A percentile compares a stretch with the other conserved stretches of the same genome.
Evolutionary conservation across 2,329 filamentous ascomycete species (phyloP).

Genomic region (Botryotinia convoluta): DNA sequence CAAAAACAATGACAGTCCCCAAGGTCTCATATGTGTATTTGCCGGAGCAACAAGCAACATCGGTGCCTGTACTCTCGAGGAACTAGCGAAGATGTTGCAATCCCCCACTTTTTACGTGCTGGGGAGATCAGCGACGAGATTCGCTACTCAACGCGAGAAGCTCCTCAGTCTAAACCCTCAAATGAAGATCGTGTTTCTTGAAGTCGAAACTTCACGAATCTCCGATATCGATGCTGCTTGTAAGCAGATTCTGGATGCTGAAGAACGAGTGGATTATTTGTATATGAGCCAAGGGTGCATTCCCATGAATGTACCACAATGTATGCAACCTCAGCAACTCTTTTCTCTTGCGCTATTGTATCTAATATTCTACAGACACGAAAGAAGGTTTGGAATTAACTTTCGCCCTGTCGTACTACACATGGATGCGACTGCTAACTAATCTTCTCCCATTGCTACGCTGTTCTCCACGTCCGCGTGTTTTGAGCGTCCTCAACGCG

Average conservation of each 20-base stretch:
- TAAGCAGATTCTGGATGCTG: neutral
- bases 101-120: neutral
- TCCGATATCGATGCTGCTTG: neutral
- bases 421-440: neutral
- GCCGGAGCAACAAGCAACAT: neutral
- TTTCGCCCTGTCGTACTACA: neutral
- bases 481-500: neutral
- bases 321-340: neutral
- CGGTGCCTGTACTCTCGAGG: neutral
- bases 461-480: neutral
- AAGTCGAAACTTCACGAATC: neutral
- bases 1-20: neutral
- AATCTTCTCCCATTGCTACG: neutral
- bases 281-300: neutral
- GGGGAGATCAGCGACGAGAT: neutral
- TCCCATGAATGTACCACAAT: neutral
- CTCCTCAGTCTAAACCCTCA: neutral
- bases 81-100: neutral
- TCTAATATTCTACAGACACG: neutral
- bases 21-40: neutral
- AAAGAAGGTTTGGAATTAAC: neutral
- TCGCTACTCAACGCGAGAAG: neutral
- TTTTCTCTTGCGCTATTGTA: neutral
- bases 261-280: neutral
- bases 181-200: neutral